These are phyloP conservation scores for Diospyros lotus DNA, from an alignment of 148 eudicot species.

Conservation along the genomic window DNA sequence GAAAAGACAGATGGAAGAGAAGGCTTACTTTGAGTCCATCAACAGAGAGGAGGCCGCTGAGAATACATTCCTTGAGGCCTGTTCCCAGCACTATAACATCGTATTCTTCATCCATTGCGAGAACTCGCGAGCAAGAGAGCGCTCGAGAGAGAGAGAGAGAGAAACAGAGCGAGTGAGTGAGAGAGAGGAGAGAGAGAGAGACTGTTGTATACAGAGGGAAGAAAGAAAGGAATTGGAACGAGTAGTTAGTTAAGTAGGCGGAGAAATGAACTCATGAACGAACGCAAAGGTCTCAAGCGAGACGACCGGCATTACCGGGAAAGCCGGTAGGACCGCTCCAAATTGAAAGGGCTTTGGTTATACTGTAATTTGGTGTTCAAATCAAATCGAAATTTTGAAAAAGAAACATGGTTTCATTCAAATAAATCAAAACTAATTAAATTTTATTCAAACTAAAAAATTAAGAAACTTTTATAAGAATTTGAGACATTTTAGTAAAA, in stretches of 20 bases:
- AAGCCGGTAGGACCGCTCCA: conserved; percentile 7
- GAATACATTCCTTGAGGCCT: conserved; percentile 60
- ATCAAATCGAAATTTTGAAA: too few relatives aligned
- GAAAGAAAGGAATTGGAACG: not conserved
- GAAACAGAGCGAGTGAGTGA: conserved; percentile 16
- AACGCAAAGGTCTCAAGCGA: conserved; percentile 17
- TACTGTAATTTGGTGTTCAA: too few relatives aligned
- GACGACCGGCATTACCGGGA: not conserved
- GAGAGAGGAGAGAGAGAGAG: conserved; percentile 3
- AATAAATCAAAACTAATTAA: too few relatives aligned
- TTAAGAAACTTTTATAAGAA: too few relatives aligned
- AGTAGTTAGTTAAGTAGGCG: not conserved
- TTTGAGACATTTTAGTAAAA: too few relatives aligned
- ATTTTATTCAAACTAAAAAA: too few relatives aligned
- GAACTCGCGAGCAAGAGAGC: conserved; percentile 7
- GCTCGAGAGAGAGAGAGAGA: not conserved
- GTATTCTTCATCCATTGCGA: conserved; percentile 44
- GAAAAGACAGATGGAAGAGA: not conserved
- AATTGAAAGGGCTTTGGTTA: not conserved
- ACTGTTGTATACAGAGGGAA: not conserved
- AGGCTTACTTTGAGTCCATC: conserved; percentile 43
- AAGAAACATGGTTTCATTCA: too few relatives aligned
- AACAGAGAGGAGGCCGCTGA: conserved; percentile 55
- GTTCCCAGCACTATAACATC: conserved; percentile 54
- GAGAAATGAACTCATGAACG: conserved; percentile 5